Conservation (phyloP, 1,139 yeast genomes). For the Debaryomyces coudertii region DNA sequence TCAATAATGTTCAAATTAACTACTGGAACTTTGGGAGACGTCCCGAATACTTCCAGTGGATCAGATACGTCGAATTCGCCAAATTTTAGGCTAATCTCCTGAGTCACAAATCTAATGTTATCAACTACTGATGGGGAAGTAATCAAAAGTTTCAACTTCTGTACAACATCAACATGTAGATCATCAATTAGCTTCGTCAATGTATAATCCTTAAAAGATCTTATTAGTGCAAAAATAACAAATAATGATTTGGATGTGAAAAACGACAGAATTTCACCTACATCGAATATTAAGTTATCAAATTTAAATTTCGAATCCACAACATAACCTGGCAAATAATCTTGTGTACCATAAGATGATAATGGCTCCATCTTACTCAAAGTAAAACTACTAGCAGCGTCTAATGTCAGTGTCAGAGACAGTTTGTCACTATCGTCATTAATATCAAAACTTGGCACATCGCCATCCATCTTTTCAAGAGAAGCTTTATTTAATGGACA, state of each 20-base stretch:
- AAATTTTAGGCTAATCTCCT: constrained; percentile 48
- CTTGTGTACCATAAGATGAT: constrained; percentile 43
- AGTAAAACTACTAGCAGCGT: not conserved
- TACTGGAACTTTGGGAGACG: constrained; percentile 24
- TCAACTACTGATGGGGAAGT: constrained; percentile 39
- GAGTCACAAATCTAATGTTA: constrained; percentile 56
- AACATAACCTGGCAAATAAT: constrained; percentile 44
- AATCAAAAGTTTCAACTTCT: constrained; percentile 40
- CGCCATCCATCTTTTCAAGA: not conserved
- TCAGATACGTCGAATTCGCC: constrained; percentile 37
- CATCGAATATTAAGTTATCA: constrained; percentile 56
- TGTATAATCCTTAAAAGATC: constrained; percentile 38
- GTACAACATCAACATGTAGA: constrained; percentile 64
- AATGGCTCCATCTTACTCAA: constrained; percentile 33
- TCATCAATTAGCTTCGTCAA: constrained; percentile 60
- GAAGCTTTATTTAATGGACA: constrained; percentile 51
- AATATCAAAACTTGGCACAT: constrained; percentile 2
- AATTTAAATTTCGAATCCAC: constrained; percentile 52
- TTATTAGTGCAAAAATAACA: constrained; percentile 32
- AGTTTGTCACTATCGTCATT: not conserved
- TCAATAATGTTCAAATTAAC: constrained; percentile 34
- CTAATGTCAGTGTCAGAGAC: not conserved
- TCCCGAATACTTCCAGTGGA: constrained; percentile 20
- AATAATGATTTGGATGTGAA: constrained; percentile 41
- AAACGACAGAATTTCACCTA: constrained; percentile 47